phyloP scores from a whole-genome alignment of 1,284 basidiomycete species.

The Trichosporon faecale region DNA sequence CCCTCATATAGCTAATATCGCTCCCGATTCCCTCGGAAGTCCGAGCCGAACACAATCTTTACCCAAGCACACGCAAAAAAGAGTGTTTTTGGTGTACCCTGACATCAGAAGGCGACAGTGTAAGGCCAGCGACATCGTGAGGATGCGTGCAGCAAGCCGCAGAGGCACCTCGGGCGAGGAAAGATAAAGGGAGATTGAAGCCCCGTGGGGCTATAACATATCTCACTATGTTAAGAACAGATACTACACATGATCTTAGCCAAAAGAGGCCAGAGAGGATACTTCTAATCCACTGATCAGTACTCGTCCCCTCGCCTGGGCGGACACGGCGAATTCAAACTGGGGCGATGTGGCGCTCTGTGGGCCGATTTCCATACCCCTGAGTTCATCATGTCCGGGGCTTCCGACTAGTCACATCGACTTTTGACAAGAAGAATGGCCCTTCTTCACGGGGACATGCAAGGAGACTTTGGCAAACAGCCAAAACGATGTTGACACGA shows the following conservation, averaged over 20 bases:
- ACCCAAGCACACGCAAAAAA: slow-evolving; percentile 11
- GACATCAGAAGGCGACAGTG: slow-evolving; percentile 32
- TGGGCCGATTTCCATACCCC: too few species aligned
- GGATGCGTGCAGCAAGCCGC: slow-evolving; percentile 24
- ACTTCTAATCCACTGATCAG: neutral
- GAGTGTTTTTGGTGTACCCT: slow-evolving; percentile 18
- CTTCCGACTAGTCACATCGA: too few species aligned
- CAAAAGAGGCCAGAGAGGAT: slow-evolving; percentile 54
- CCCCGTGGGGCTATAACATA: slow-evolving; percentile 41
- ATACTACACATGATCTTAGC: slow-evolving; percentile 54
- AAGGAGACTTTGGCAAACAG: too few species aligned
- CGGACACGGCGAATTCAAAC: slow-evolving; percentile 3
- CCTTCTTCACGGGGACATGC: too few species aligned
- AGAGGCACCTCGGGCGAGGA: slow-evolving; percentile 31
- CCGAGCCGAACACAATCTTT: too few species aligned
- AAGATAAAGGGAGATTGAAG: slow-evolving; percentile 43
- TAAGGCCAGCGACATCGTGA: slow-evolving; percentile 30
- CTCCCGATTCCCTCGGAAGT: too few species aligned
- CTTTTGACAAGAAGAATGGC: too few species aligned
- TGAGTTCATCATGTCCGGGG: too few species aligned
- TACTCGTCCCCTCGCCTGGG: neutral
- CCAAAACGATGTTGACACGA: too few species aligned
- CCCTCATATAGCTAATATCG: too few species aligned
- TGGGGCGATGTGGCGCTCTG: neutral
- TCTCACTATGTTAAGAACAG: slow-evolving; percentile 51